Evolutionary conservation across 1,139 yeast species (phyloP), one percentile per base, ranked within the genome.

Genomic region (Candida sanyaensis): DNA sequence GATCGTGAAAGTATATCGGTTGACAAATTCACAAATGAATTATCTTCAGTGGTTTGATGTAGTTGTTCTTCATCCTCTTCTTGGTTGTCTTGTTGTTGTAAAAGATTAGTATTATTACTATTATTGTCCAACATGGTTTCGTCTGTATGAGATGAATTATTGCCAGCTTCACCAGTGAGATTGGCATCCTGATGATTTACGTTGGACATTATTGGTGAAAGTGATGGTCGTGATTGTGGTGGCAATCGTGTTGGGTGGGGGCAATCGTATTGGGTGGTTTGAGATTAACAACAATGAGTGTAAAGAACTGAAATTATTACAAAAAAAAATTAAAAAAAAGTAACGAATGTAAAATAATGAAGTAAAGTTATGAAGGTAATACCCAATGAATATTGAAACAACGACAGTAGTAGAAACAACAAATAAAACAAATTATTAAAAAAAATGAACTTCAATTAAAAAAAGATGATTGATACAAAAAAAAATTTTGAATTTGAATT

Each of bases 1-100:
- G 52, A 46, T 26, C 42, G 48, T 12, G 55, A 43, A 13, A 49
- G 42, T 32, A 43, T 46, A 8, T 41, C 49, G 6, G 43, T 44
- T n/a, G 46, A 37, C 24, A 31, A 26, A 24, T 29, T 24, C 12
- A 42, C n/a, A 17, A 31, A 13, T 31, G 42, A 29, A 28, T 45
- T 43, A 5, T 13, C 27, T 32, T 21, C 32, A 9, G 38, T 38
- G n/a, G 12, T 26, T 29, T 27, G 11, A 9, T 36, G 24, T 27
- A 17, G 49, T 4, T 21, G 39, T 31, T 37, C 23, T 29, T 42
- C 32, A 4, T 29, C 26, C 8, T 26, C n/a, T n/a, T 38, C 41
- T 12, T 38, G 34, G 28, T 40, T 21, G 6, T 29, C 42, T 4
- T 26, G 11, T 5, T 37, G 23, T 11, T 37, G 30, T 13, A 12